A percentile compares a stretch with the other conserved stretches of the same genome.
Conservation (phyloP, 2,329 filamentous ascomycete genomes). For the Verticillium longisporum region DNA sequence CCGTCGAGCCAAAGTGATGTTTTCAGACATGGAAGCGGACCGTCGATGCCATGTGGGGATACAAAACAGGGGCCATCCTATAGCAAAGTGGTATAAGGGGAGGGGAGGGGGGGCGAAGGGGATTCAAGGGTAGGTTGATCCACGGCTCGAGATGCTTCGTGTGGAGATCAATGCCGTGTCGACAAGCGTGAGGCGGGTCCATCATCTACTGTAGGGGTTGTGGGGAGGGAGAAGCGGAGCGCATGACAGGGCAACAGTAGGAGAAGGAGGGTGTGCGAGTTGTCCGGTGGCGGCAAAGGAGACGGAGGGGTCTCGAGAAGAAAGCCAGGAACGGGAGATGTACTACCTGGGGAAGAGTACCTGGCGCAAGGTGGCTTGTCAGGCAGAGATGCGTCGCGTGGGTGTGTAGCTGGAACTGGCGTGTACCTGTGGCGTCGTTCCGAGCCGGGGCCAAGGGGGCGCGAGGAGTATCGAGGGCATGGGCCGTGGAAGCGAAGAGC, state of each 20-base stretch:
- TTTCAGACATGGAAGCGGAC: neutral
- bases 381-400: neutral
- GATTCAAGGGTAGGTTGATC: neutral
- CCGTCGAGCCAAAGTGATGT: neutral
- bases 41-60: neutral
- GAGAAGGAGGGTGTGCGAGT: neutral
- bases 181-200: neutral
- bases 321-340: neutral
- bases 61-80: neutral
- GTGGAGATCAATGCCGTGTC: neutral
- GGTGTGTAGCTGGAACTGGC: neutral
- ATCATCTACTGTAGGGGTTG: neutral
- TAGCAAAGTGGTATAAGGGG: neutral
- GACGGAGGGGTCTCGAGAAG: neutral
- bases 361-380: neutral
- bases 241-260: neutral
- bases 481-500: neutral
- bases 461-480: neutral
- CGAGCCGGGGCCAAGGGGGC: neutral
- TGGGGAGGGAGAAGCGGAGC: neutral
- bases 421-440: conserved; percentile 1
- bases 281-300: neutral
- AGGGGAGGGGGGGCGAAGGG: neutral
- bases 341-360: neutral
- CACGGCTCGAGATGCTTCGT: neutral